These are phyloP conservation scores for Hypholoma fasciculare DNA, from an alignment of 768 basidiomycete genomes.

Conservation along the genomic window DNA sequence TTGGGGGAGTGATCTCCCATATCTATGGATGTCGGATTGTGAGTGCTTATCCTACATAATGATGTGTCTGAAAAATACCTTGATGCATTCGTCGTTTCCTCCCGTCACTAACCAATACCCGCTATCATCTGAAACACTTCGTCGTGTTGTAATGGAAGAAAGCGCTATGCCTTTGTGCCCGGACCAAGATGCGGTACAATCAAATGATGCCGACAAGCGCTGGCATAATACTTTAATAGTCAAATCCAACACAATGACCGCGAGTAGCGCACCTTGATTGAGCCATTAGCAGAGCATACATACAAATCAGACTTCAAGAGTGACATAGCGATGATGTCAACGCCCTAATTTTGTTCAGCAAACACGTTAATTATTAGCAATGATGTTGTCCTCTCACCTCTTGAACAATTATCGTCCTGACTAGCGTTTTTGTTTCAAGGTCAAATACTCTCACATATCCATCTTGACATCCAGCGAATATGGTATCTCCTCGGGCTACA, in stretches of 20 bases:
- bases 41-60: not conserved
- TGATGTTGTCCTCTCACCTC: slow-evolving; percentile 47
- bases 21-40: slow-evolving; percentile 32
- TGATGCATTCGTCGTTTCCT: slow-evolving; percentile 84
- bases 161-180: slow-evolving; percentile 84
- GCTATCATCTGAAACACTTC: slow-evolving; percentile 23
- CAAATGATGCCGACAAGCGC: slow-evolving; percentile 84
- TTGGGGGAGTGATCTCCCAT: slow-evolving; percentile 50
- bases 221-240: slow-evolving; percentile 25
- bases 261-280: slow-evolving; percentile 56
- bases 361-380: not conserved
- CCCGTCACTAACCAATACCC: slow-evolving; percentile 65
- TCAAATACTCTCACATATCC: slow-evolving; percentile 92
- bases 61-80: slow-evolving; percentile 42
- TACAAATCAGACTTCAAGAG: slow-evolving; percentile 65
- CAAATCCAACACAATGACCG: not conserved
- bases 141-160: slow-evolving; percentile 64
- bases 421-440: slow-evolving; percentile 83
- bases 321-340: slow-evolving; percentile 83
- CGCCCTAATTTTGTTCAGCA: slow-evolving; percentile 42
- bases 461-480: slow-evolving; percentile 94
- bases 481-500: slow-evolving; percentile 69
- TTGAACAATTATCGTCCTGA: slow-evolving; percentile 85
- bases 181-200: slow-evolving; percentile 80
- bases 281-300: slow-evolving; percentile 66